Base-by-base conservation (phyloP, 2,329 filamentous ascomycete species). In the Sclerotinia spermophila region DNA sequence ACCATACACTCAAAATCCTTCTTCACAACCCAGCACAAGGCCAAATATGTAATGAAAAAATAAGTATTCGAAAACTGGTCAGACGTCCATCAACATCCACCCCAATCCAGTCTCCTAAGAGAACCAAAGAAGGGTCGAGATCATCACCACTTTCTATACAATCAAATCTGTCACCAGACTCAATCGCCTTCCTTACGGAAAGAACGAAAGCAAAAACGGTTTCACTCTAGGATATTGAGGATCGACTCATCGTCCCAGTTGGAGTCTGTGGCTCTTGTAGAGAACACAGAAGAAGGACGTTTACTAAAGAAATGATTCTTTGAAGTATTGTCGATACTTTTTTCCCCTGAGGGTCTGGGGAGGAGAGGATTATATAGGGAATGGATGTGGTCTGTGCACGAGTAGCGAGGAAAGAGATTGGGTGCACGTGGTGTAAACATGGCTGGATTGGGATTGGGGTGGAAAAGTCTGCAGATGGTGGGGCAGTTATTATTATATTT, bases 91-190 rank as follows among this genome's bases (percentile, higher is more conserved):
- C 91, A 85, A 87, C 86, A 88, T 91, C 92, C 92, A 92, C 91
- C 91, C 91, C 84, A 85, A 82, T 83, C 84, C 82, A 84, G 87
- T 87, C 91, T 90, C 91, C 91, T 84, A 94, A 90, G 88, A 88
- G 89, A 87, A 86, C 83, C 81, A 84, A 79, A 80, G 85, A 85
- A 83, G 90, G 92, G 91, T 90, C 86, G 91, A 96, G 92, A 96
- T 96, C 93, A 96, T 96, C 91, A 93, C 89, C 90, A 90, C 90
- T 89, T 87, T 91, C 91, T 94, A 89, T 92, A 92, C 89, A 90
- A 86, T 30, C 45, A 33, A 8, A 13, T n/a, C 33, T 38, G 56
- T 59, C 7, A 2, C 56, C 56, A 59, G 24, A 66, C 3, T n/a
- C 48, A 67, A 74, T 70, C 75, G 75, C 74, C 33, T 7, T 30